Base-by-base conservation (phyloP, 306 rosid species). In the Potentilla sterilis region DNA sequence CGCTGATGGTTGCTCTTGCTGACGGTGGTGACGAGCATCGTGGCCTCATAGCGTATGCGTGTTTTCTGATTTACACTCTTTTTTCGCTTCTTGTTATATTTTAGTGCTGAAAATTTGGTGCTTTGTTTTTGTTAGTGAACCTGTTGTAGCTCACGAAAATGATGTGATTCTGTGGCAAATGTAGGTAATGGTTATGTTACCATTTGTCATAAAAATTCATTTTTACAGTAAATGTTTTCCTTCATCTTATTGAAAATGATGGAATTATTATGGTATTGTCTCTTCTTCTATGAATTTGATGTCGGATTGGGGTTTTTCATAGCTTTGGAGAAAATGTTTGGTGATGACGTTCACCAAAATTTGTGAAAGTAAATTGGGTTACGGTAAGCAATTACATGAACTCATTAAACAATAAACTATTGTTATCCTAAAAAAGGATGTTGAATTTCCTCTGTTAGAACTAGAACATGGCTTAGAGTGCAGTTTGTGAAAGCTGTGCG, bases 11-110 rank as follows among this genome's bases (percentile, higher is more conserved):
- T 9, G 86, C 89, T 32, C 92, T 96, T 8, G 93, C 94, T 0
- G 99, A 96, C 64, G 98, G 99, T 1, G 98, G 92, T 2, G 97
- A 96, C 11, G 98, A 90, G 82, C 99, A 96, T 76, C 93, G 94
- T 0, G 98, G 92, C 13, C 78, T 96, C 84, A 86, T 96, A 67
- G 93, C 99, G 88, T 96, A 96, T 78, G 94, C 94, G 0, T 88
- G 97, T 80, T 89, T 96, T 86, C 85, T 96, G 96, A 96, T 96
- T 83, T 96, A 90, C 85, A 86, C 97, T 71, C 87, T 96, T 73
- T 96, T 96, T 86, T 92, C 98, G 66, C 85, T 96, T 70, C 95
- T 96, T 61, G 96, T 90, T 73, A 82, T 96, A 81, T 96, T 96
- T 74, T 96, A 89, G 89, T 10, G 28, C 28, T 70, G 69, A 64